Percentiles rank a stretch among this genome's conserved stretches.
These are phyloP conservation scores for Hanseniaspora taiwanica DNA, from an alignment of 805 yeast species.

Conservation along the genomic window DNA sequence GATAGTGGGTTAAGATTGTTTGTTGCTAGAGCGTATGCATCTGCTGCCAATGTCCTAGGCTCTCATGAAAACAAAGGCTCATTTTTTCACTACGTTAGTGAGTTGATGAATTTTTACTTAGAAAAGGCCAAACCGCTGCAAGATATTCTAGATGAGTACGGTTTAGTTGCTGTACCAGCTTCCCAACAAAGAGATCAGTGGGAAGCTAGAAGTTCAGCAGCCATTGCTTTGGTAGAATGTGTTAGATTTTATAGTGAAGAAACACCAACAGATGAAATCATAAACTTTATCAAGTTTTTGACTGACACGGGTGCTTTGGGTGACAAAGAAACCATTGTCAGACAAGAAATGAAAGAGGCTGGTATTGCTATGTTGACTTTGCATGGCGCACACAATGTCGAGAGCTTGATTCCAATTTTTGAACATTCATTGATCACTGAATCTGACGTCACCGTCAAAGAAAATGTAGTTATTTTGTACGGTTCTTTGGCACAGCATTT, in stretches of 20 bases:
- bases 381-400: slow-evolving; percentile 59
- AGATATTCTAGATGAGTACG: slow-evolving; percentile 68
- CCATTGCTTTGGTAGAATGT: slow-evolving; percentile 42
- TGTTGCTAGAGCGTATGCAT: slow-evolving; percentile 50
- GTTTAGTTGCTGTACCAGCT: slow-evolving; percentile 54
- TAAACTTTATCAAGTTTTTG: slow-evolving; percentile 46
- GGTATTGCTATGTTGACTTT: slow-evolving; percentile 58
- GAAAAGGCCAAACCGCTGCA: slow-evolving; percentile 58
- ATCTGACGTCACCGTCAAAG: slow-evolving; percentile 40
- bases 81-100: slow-evolving; percentile 26
- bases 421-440: slow-evolving; percentile 41
- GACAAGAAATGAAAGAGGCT: slow-evolving; percentile 80
- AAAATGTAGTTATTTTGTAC: slow-evolving; percentile 72
- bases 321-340: slow-evolving; percentile 58
- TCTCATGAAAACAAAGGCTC: slow-evolving; percentile 15
- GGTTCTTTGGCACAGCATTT: slow-evolving; percentile 88
- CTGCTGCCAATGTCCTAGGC: slow-evolving; percentile 35
- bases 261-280: slow-evolving; percentile 39
- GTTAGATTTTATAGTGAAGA: slow-evolving; percentile 1
- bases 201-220: slow-evolving; percentile 77
- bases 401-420: slow-evolving; percentile 65
- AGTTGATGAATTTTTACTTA: slow-evolving; percentile 42
- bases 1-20: slow-evolving; percentile 64
- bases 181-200: slow-evolving; percentile 59
- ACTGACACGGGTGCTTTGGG: slow-evolving; percentile 55